Base-by-base conservation (phyloP, 1,284 basidiomycete species). In the Psilocybe mexicana region DNA sequence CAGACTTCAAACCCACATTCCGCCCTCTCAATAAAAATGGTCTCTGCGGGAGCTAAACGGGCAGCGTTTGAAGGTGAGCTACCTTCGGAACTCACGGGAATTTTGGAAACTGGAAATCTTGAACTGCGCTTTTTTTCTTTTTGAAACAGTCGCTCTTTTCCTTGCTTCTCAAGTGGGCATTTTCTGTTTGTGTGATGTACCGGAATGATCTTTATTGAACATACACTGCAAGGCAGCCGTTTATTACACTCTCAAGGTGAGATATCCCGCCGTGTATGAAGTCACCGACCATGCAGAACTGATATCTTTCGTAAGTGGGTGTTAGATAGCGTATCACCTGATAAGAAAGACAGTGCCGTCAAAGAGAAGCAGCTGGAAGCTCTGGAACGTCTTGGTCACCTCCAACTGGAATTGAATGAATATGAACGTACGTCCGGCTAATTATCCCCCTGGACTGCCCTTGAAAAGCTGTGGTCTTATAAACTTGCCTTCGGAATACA, bases 291-390 rank as follows among this genome's bases (percentile, higher is more conserved):
- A 28, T 38, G 11, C 35, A 54, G 35, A 53, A 43, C 55, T 43
- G 47, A 40, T 38, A 53, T 18, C 57, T 36, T 33, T 36, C 44
- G 4, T 33, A 38, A 79, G 77, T 79, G 76, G 76, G 73, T 76
- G 2, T 61, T 79, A 18, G 75, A 78, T 48, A 65, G 72, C 61
- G 80, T 82, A 33, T 62, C 65, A 23, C 69, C 67, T 43, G 67
- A 72, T 70, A 84, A 76, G 74, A 86, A 84, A 69, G 86, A 85
- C 71, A 78, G 61, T 43, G 65, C 82, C 50, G 79, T 85, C 6
- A 87, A 86, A 61, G 77, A 82, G 50, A 92, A 91, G 68, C 87
- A 90, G 40, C 68, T 87, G 52, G 87, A 90, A 64, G 84, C 87
- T 8, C 67, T 94, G 61, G 84, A 87, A 63, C 85, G 85, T 57